phyloP scores from a whole-genome alignment of 169 alveolate genomes.

The Eimeria acervulina region DNA sequence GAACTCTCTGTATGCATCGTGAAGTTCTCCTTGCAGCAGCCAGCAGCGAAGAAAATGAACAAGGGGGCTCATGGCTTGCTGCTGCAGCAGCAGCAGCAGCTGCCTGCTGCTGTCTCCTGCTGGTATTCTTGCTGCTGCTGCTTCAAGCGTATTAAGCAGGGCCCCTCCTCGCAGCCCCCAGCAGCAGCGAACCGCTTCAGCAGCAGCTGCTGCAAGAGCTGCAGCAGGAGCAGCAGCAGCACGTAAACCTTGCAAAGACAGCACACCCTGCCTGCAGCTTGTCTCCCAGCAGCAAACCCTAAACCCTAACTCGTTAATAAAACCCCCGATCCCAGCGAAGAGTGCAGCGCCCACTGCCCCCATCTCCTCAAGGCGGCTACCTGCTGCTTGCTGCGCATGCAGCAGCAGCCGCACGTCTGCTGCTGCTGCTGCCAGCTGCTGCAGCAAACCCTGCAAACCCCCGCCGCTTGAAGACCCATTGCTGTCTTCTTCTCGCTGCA shows the following conservation, averaged over 20 bases:
- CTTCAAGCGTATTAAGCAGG: neutral
- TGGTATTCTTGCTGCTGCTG: neutral
- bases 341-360: neutral
- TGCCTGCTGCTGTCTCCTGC: neutral
- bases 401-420: neutral
- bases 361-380: neutral
- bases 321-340: neutral
- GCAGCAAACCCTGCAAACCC: neutral
- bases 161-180: neutral
- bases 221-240: slow-evolving; percentile 19
- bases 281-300: neutral
- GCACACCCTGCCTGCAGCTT: neutral
- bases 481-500: neutral
- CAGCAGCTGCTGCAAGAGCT: neutral
- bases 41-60: neutral
- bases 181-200: slow-evolving; percentile 2
- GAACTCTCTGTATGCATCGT: neutral
- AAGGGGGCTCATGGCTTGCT: neutral
- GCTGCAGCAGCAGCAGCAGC: slow-evolving; percentile 10
- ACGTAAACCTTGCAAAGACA: neutral
- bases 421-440: slow-evolving; percentile 6
- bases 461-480: neutral
- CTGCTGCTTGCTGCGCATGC: slow-evolving; percentile 20
- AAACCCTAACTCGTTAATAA: neutral
- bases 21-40: slow-evolving; percentile 2